Conservation (phyloP, 306 rosid genomes). For the Betula pendula region DNA sequence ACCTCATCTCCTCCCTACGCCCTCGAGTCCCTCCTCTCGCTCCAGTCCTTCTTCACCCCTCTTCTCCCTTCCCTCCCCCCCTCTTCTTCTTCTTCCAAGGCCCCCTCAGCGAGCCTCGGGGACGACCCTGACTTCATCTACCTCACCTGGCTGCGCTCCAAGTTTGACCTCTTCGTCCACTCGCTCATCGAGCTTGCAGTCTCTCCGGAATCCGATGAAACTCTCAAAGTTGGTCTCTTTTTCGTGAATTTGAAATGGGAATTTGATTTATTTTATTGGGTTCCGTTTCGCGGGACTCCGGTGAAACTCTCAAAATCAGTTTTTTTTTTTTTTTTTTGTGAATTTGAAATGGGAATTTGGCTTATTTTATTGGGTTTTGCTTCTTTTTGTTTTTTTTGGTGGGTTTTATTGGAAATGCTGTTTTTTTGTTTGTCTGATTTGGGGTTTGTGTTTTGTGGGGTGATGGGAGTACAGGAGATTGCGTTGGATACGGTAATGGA, state of each 20-base stretch:
- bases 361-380: no score
- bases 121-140: constrained; percentile 66
- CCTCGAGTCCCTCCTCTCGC: constrained; percentile 79
- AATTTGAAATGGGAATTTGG: neutral
- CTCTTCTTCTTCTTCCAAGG: constrained; percentile 33
- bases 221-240: constrained; percentile 44
- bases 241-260: neutral
- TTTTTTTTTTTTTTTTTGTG: neutral
- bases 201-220: constrained; percentile 53
- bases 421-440: neutral
- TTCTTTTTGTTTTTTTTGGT: no score
- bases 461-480: constrained; percentile 45
- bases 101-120: neutral
- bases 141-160: constrained; percentile 77
- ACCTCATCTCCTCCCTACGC: constrained; percentile 65
- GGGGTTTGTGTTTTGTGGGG: neutral
- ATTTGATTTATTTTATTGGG: neutral
- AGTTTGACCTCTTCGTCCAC: constrained; percentile 69
- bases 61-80: constrained; percentile 62
- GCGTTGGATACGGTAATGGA: constrained; percentile 86
- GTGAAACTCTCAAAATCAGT: constrained; percentile 55
- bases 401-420: neutral
- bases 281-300: constrained; percentile 42
- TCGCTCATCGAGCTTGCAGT: constrained; percentile 54
- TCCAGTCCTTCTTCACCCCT: constrained; percentile 78